Conservation (phyloP, 129 eudicot genomes). For the Glebionis coronaria region DNA sequence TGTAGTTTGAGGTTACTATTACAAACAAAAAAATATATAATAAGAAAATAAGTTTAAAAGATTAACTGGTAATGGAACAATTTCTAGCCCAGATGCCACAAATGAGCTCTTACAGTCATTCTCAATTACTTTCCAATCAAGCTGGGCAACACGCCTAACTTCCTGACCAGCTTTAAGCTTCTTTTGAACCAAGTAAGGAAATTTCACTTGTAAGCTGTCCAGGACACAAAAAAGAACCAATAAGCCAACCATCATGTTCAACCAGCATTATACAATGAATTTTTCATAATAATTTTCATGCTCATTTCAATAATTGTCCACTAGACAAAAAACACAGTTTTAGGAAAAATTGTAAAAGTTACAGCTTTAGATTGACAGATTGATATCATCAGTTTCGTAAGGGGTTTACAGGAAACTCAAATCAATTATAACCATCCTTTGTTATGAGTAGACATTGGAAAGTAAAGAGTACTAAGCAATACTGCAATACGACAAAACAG, state of each 20-base stretch:
- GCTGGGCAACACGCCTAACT: conserved; percentile 79
- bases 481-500: background rate
- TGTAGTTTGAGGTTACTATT: conserved; percentile 10
- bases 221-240: conserved; percentile 15
- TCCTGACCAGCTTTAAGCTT: conserved; percentile 71
- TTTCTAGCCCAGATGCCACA: conserved; percentile 85
- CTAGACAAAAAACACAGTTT: no score
- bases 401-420: no score
- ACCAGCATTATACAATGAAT: conserved; percentile 14
- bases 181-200: conserved; percentile 73
- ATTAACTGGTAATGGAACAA: conserved; percentile 84
- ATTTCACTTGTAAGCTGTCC: conserved; percentile 70
- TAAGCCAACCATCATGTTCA: conserved; percentile 1
- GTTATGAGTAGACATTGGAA: no score
- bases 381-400: no score
- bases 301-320: no score
- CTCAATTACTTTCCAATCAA: conserved; percentile 87
- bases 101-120: conserved; percentile 63
- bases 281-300: background rate
- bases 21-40: conserved; percentile 5
- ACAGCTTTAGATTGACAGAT: no score
- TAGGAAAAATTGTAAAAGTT: no score
- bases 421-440: no score
- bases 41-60: conserved; percentile 1
- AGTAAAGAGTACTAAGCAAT: background rate